phyloP scores from a whole-genome alignment of 2,329 filamentous ascomycete species.

The Verticillium isaacii region DNA sequence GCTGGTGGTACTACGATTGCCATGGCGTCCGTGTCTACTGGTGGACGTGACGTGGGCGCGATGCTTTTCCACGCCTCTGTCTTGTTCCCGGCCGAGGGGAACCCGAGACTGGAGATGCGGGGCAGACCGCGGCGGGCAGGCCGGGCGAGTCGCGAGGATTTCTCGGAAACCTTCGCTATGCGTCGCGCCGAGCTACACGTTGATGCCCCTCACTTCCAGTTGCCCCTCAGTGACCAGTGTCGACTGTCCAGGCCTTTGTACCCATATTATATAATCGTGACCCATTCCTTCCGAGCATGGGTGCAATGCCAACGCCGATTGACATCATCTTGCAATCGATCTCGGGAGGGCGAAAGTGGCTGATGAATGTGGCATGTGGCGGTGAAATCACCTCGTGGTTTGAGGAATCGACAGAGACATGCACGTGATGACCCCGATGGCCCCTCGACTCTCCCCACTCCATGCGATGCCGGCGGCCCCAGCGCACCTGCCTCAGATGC shows the following conservation, averaged over 20 bases:
- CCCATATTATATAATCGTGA: too few relatives aligned
- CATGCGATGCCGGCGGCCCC: neutral
- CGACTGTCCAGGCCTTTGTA: too few relatives aligned
- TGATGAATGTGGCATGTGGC: neutral
- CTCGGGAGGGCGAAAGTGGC: neutral
- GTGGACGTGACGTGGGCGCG: neutral
- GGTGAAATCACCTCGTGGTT: neutral
- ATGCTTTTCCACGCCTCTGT: neutral
- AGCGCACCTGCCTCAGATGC: neutral
- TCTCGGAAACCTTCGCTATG: slow-evolving; percentile 12
- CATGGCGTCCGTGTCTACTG: neutral
- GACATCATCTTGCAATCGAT: neutral
- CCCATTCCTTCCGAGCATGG: too few relatives aligned
- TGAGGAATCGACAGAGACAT: neutral
- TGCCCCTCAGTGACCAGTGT: neutral
- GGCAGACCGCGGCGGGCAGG: neutral
- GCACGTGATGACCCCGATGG: neutral
- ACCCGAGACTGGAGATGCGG: slow-evolving; percentile 13
- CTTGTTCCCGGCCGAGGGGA: slow-evolving; percentile 20
- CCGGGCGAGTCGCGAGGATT: slow-evolving; percentile 12
- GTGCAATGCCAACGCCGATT: neutral
- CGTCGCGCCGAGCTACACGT: slow-evolving; percentile 1
- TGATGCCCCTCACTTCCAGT: neutral
- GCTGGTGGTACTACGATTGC: slow-evolving; percentile 7
- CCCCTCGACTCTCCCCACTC: neutral